Evolutionary conservation across 768 basidiomycete species (phyloP).

Genomic region (Cantharellus cinnabarinus): DNA sequence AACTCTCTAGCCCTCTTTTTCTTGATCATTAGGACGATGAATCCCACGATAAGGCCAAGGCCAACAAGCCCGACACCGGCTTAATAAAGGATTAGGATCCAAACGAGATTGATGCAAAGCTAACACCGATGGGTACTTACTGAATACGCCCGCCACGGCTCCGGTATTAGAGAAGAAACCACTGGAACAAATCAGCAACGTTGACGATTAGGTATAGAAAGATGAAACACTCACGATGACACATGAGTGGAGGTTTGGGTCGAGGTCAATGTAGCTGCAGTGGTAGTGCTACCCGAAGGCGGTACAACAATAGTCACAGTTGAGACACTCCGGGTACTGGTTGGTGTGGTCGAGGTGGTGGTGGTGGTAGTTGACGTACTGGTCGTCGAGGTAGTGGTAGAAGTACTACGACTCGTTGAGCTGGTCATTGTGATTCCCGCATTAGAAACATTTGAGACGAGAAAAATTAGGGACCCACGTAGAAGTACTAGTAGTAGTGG

Average conservation of each 20-base stretch:
- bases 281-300: neutral
- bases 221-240: neutral
- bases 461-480: neutral
- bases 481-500: too few species aligned
- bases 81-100: neutral
- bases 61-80: neutral
- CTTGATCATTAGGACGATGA: neutral
- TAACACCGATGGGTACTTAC: neutral
- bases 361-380: neutral
- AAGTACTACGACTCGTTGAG: neutral
- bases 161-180: constrained; percentile 1
- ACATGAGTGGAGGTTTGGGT: neutral
- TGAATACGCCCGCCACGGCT: neutral
- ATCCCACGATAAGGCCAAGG: neutral
- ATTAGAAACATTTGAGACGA: neutral
- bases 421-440: neutral
- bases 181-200: neutral
- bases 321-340: neutral
- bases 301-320: neutral
- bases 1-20: neutral
- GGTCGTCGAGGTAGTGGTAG: neutral
- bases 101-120: neutral
- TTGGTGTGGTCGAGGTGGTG: neutral
- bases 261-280: neutral
- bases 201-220: neutral